phyloP scores from a whole-genome alignment of 2,329 filamentous ascomycete species.

The Xylaria sp. region DNA sequence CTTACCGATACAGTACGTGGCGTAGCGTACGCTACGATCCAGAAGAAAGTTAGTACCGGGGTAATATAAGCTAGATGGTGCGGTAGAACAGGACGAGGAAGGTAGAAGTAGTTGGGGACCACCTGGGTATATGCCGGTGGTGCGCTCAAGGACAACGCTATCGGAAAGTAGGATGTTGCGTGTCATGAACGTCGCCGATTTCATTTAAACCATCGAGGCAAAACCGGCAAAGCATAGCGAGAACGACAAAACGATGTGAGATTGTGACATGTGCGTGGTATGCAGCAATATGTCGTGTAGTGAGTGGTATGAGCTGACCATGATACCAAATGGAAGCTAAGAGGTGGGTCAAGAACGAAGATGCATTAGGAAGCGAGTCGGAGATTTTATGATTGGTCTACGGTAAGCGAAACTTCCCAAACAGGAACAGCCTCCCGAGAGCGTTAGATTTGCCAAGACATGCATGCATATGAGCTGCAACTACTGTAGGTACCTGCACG shows the following conservation, averaged over 20 bases:
- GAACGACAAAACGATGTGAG: conserved; percentile 1
- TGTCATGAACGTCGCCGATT: not conserved
- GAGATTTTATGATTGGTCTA: conserved; percentile 46
- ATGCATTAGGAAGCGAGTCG: conserved; percentile 49
- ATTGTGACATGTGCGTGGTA: conserved; percentile 8
- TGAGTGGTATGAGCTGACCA: conserved; percentile 24
- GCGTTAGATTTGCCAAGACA: conserved; percentile 37
- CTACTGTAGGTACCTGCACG: not conserved
- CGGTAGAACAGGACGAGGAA: not conserved
- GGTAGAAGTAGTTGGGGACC: not conserved
- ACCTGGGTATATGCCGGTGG: not conserved
- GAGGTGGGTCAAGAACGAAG: conserved; percentile 39
- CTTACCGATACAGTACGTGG: not conserved
- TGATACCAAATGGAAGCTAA: conserved; percentile 21
- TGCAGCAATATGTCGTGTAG: not conserved
- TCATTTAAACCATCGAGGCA: not conserved
- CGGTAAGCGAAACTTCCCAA: conserved; percentile 46
- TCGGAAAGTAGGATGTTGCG: conserved; percentile 2
- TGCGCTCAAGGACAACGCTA: conserved; percentile 7
- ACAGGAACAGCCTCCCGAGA: conserved; percentile 35
- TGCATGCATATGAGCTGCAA: not conserved
- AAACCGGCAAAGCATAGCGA: conserved; percentile 19
- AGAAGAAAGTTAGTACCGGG: not conserved
- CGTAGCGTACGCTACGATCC: not conserved
- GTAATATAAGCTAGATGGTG: not conserved